These are phyloP conservation scores for Larix sibirica DNA, from an alignment of 83 land plant genomes.

Conservation along the genomic window DNA sequence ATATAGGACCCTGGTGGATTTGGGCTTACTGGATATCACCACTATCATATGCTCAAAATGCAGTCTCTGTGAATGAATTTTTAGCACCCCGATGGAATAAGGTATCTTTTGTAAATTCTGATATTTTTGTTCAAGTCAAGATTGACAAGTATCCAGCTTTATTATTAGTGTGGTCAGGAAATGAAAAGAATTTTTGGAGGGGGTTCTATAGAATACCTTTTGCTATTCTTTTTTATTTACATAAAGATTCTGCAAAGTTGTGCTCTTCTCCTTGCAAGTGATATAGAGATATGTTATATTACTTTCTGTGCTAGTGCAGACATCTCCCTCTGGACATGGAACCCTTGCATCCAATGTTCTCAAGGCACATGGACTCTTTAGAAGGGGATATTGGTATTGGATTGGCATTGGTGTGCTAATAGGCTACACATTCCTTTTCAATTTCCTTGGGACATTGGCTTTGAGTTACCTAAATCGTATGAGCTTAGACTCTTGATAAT, in stretches of 20 bases:
- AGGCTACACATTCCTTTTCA: conserved; percentile 40
- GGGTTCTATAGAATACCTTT: background rate
- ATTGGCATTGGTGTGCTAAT: conserved; percentile 41
- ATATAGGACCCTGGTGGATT: conserved; percentile 60
- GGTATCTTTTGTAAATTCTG: conserved; percentile 5
- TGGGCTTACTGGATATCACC: conserved; percentile 85
- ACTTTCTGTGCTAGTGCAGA: too few relatives aligned
- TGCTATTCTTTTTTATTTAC: conserved; percentile 6
- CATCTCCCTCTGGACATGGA: too few relatives aligned
- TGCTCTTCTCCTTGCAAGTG: too few relatives aligned
- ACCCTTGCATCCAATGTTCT: too few relatives aligned
- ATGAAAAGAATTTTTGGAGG: conserved; percentile 14
- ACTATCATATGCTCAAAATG: conserved; percentile 72
- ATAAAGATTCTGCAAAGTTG: too few relatives aligned
- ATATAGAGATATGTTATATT: too few relatives aligned
- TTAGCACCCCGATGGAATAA: conserved; percentile 30
- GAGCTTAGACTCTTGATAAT: too few relatives aligned
- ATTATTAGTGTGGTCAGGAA: background rate
- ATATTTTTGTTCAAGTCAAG: too few relatives aligned
- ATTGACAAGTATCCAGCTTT: too few relatives aligned
- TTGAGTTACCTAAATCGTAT: conserved; percentile 37
- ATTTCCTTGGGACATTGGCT: conserved; percentile 24
- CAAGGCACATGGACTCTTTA: conserved; percentile 33
- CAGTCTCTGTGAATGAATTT: conserved; percentile 73
- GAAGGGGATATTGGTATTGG: conserved; percentile 55